Evolutionary conservation across 2,329 filamentous ascomycete species (phyloP).

Genomic region (Colletotrichum theobromicola): DNA sequence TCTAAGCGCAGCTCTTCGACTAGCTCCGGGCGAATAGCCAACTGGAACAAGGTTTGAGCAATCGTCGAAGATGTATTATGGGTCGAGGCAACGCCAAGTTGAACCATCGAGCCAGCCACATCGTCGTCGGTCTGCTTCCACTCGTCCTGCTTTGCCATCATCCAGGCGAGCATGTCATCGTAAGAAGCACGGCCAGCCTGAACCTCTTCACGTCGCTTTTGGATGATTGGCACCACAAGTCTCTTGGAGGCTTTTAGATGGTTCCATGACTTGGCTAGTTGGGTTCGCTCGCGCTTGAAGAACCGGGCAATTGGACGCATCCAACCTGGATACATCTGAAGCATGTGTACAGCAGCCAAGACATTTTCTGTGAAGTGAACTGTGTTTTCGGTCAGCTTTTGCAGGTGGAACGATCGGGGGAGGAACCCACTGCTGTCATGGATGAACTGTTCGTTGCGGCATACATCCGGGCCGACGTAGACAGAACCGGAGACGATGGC

Average conservation of each 20-base stretch:
- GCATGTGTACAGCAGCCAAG: neutral
- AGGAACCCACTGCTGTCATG: conserved; percentile 47
- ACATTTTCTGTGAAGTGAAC: conserved; percentile 1
- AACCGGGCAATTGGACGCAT: neutral
- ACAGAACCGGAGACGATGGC: conserved; percentile 46
- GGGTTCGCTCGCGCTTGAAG: neutral
- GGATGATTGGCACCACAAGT: neutral
- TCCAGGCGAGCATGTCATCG: conserved; percentile 30
- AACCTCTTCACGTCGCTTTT: neutral
- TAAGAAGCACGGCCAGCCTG: neutral
- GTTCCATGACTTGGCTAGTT: neutral
- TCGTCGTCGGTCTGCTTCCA: conserved; percentile 31
- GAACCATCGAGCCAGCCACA: conserved; percentile 43
- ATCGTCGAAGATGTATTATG: conserved; percentile 49
- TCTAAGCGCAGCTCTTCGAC: conserved; percentile 55
- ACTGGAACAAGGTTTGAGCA: conserved; percentile 48
- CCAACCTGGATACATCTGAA: neutral
- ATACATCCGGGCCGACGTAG: conserved; percentile 48
- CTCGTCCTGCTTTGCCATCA: conserved; percentile 39
- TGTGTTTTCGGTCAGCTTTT: conserved; percentile 17
- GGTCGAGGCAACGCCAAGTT: conserved; percentile 49
- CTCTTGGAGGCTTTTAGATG: neutral
- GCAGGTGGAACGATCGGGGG: conserved; percentile 30
- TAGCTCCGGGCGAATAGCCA: conserved; percentile 53
- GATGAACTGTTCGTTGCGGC: conserved; percentile 45